Base-by-base conservation (phyloP, 371 early-diverging fungal genomes). In the Saksenaea vasiformis region DNA sequence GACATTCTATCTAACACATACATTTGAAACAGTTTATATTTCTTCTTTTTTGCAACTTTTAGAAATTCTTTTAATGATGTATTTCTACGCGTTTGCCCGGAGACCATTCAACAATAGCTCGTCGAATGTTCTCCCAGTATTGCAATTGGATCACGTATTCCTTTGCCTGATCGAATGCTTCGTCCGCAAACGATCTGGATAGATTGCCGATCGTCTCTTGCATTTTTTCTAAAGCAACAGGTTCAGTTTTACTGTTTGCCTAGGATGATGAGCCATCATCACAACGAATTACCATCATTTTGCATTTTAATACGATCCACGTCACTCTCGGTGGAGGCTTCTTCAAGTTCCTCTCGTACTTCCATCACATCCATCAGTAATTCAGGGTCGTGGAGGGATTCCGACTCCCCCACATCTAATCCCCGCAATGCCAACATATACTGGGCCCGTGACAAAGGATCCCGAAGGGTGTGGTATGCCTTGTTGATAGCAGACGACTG, bases 401-500 rank as follows among this genome's bases (percentile, higher is more conserved):
- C 91, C 2, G 85, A 69, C 71, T 94, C 94, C 22, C 76, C 79
- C 13, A 94, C 78, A 34, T 82, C 74, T 0, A 79, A 61, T 9
- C 86, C 87, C 26, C 84, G 58, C 54, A 91, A 75, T 24, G 82
- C 73, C 19, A 95, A 78, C 65, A 95, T 78, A 54, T 95, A 95
- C 61, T 89, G 84, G 9, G 96, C 94, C 17, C 96, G 81, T 4
- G 81, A 69, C 14, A 95, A 80, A 11, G 95, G 96, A 41, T 93
- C 90, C 53, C 84, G 78, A 22, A 95, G 73, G 11, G 91, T 88
- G 22, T 91, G 77, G 64, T 93, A 94, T 3, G 93, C 96, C 70
- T 94, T 93, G 83, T 95, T 95, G 54, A 93, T 80, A 64, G 90
- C 84, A 5, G 92, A 84, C 0, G 95, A 94, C 62, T 93, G 94